Conservation (phyloP, 2,329 filamentous ascomycete species). For the Fusarium marasasianum region DNA sequence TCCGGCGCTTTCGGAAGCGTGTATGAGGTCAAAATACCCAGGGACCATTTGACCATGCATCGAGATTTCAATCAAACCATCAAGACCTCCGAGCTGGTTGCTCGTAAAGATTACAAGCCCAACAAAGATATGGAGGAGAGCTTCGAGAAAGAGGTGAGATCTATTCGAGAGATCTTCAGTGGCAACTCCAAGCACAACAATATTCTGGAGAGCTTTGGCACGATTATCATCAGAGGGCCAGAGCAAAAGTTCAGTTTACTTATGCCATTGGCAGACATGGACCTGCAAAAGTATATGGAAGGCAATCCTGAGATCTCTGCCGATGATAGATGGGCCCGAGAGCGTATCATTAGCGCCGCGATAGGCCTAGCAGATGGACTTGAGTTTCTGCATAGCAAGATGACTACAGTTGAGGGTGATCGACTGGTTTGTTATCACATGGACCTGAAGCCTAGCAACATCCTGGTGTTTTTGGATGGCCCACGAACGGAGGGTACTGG, state of each 20-base stretch:
- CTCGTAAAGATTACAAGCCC: background rate
- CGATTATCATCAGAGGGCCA: background rate
- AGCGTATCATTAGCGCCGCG: background rate
- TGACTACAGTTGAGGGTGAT: background rate
- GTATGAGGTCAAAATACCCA: background rate
- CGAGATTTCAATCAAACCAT: background rate
- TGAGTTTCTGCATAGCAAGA: background rate
- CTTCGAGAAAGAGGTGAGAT: background rate
- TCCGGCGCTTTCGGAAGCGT: background rate
- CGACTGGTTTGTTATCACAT: background rate
- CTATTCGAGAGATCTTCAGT: background rate
- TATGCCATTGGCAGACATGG: background rate
- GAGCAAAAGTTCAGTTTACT: background rate
- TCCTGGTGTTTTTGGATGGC: accelerated
- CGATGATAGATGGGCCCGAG: background rate
- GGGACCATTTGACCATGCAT: background rate
- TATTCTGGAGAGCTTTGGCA: background rate
- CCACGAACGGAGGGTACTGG: background rate
- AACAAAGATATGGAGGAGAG: background rate
- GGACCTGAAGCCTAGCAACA: background rate
- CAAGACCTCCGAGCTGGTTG: background rate
- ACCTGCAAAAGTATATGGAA: background rate
- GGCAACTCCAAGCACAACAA: background rate
- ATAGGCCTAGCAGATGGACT: background rate
- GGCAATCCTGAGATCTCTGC: accelerated